Evolutionary conservation across 106 monocot species (phyloP), one percentile per base, ranked within the genome.

Genomic region (Cymbidium sinense): DNA sequence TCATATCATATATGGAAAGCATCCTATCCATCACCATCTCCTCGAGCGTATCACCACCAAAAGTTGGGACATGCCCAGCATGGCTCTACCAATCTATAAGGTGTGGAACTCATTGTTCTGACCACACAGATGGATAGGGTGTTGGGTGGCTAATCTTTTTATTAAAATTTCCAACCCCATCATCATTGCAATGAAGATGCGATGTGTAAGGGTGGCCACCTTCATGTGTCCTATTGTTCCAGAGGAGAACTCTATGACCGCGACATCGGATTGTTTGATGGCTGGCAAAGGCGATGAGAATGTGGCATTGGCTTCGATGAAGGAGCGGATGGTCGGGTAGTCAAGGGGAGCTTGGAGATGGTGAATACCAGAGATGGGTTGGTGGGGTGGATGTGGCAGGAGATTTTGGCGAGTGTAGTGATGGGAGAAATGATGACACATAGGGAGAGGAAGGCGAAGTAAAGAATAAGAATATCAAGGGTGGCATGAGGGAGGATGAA

Each of bases 141-240:
- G n/a, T n/a, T n/a, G n/a, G n/a, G n/a, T n/a, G n/a, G n/a, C n/a
- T n/a, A n/a, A n/a, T n/a, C n/a, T n/a, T n/a, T n/a, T n/a, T n/a
- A n/a, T n/a, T n/a, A n/a, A n/a, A n/a, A n/a, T n/a, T n/a, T n/a
- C n/a, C n/a, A n/a, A n/a, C n/a, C n/a, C n/a, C n/a, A 87, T 82
- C 6, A 64, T n/a, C 85, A 85, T 69, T 18, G 92, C 86, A 34
- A 95, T 95, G 84, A 90, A 84, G 85, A 71, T 84, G 20, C 88
- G 79, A 75, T 95, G 95, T 0, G 95, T 37, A 27, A 91, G 70
- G 15, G 84, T 85, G 4, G 80, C 93, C 20, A 89, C 89, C 83
- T 91, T 93, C 30, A 85, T 61, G 15, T 65, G 29, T 11, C 95
- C 95, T 0, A 90, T 95, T 5, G 92, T 95, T 7, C 95, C 95